A percentile compares a stretch with the other conserved stretches of the same genome.
These are phyloP conservation scores for Amanita rubescens DNA, from an alignment of 768 basidiomycete genomes.

Conservation along the genomic window DNA sequence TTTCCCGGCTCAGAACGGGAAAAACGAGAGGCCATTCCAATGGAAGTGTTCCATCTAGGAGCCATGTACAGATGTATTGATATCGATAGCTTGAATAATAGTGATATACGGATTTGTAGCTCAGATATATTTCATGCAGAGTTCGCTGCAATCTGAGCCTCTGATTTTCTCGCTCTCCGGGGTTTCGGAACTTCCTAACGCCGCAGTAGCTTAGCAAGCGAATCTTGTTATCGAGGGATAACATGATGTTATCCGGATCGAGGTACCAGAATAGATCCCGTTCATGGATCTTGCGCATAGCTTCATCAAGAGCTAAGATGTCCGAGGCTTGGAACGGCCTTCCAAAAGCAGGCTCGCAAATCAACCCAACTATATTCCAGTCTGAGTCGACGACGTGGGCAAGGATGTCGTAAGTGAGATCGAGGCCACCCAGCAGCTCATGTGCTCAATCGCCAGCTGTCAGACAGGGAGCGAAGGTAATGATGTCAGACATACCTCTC, in stretches of 20 bases:
- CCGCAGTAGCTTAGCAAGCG: slow-evolving; percentile 22
- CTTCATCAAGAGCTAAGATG: slow-evolving; percentile 23
- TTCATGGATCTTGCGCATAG: slow-evolving; percentile 23
- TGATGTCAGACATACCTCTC: slow-evolving; percentile 6
- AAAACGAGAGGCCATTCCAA: background rate
- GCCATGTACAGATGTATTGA: background rate
- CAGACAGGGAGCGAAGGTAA: background rate
- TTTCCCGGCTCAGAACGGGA: background rate
- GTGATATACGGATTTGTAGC: background rate
- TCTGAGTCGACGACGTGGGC: slow-evolving; percentile 26
- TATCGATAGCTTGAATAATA: background rate
- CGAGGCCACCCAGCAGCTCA: slow-evolving; percentile 21
- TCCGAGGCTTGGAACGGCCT: slow-evolving; percentile 23
- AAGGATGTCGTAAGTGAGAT: slow-evolving; percentile 28
- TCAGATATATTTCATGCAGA: background rate
- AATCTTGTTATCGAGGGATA: slow-evolving; percentile 28
- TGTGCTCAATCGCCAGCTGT: slow-evolving; percentile 12
- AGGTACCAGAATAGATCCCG: slow-evolving; percentile 19
- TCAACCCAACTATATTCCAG: slow-evolving; percentile 25
- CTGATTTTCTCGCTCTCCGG: background rate
- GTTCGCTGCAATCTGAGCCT: background rate
- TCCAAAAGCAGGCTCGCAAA: slow-evolving; percentile 29
- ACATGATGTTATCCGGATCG: slow-evolving; percentile 17
- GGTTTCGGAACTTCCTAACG: background rate
- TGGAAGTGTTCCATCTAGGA: background rate